phyloP scores from a whole-genome alignment of 441 rosid genomes.

The Lepidium campestre region DNA sequence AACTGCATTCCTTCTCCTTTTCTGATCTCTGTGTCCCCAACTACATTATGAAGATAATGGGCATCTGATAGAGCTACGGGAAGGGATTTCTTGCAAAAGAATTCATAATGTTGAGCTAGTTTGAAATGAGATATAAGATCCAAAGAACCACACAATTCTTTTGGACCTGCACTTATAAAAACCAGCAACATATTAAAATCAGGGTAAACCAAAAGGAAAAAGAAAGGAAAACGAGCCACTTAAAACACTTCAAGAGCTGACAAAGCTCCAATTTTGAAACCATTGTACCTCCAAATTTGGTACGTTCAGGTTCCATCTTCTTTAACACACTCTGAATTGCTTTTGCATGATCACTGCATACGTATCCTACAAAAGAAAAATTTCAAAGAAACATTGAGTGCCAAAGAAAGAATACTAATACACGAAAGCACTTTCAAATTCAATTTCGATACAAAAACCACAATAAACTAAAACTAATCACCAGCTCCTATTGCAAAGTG shows the following conservation, averaged over 20 bases:
- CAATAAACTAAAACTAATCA: not conserved
- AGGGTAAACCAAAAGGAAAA: not conserved
- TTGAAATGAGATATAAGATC: constrained; percentile 56
- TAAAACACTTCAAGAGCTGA: not conserved
- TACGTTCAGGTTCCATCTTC: constrained; percentile 30
- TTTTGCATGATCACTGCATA: constrained; percentile 25
- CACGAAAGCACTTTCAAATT: not conserved
- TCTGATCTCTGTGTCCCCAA: constrained; percentile 57
- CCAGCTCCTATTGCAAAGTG: not conserved
- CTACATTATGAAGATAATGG: constrained; percentile 50
- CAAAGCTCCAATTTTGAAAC: not conserved
- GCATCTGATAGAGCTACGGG: constrained; percentile 48
- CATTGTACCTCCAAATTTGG: constrained; percentile 26
- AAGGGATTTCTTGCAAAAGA: constrained; percentile 56
- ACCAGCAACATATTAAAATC: constrained; percentile 5
- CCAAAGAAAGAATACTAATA: not conserved
- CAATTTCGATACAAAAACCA: not conserved
- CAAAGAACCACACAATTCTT: constrained; percentile 51
- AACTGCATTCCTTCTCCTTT: constrained; percentile 70
- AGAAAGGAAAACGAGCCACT: not conserved
- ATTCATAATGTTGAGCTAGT: constrained; percentile 48
- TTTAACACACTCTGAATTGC: not conserved
- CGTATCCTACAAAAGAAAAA: not conserved
- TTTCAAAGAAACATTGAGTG: not conserved
- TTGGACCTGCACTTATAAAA: constrained; percentile 38